Percentiles rank a stretch among this genome's conserved stretches.
Evolutionary conservation across 371 early-diverging fungal genomes (phyloP).

Genomic region (Rhizopus microsporus): DNA sequence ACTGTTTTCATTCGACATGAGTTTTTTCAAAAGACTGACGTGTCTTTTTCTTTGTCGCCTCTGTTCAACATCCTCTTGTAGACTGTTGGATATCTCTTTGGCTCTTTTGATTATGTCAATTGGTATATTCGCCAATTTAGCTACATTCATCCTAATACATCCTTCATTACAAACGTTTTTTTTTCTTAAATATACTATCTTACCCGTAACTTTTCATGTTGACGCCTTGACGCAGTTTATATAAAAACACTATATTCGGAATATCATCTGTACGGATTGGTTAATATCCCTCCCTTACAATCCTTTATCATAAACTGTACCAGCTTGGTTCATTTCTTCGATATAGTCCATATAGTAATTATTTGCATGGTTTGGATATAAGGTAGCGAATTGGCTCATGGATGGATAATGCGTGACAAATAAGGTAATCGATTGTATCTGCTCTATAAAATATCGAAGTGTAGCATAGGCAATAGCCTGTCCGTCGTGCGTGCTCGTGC

Average conservation of each 20-base stretch:
- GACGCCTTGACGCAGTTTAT: conserved; percentile 81
- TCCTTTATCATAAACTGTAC: background rate
- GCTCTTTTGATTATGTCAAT: conserved; percentile 21
- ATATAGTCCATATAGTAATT: conserved; percentile 78
- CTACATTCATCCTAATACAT: conserved; percentile 71
- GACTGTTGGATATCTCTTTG: conserved; percentile 17
- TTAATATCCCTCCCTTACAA: background rate
- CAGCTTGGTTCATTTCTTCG: conserved; percentile 40
- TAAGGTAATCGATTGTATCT: conserved; percentile 53
- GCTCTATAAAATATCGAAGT: conserved; percentile 71
- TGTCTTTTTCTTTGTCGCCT: background rate
- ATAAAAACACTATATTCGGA: conserved; percentile 76
- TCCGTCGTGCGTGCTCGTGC: conserved; percentile 94
- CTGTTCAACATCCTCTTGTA: conserved; percentile 38
- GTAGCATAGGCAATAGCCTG: conserved; percentile 90
- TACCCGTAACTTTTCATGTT: conserved; percentile 79
- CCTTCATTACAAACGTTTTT: background rate
- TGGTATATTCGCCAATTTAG: conserved; percentile 76
- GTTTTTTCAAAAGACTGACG: background rate
- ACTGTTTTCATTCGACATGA: background rate
- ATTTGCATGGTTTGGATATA: conserved; percentile 40
- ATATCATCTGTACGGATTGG: conserved; percentile 9
- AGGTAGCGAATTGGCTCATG: conserved; percentile 47
- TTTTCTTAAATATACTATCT: background rate
- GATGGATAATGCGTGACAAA: conserved; percentile 83